A percentile compares a stretch with the other conserved stretches of the same genome.
Conservation (phyloP, 73 alveolate genomes). For the Effrenium voratum region DNA sequence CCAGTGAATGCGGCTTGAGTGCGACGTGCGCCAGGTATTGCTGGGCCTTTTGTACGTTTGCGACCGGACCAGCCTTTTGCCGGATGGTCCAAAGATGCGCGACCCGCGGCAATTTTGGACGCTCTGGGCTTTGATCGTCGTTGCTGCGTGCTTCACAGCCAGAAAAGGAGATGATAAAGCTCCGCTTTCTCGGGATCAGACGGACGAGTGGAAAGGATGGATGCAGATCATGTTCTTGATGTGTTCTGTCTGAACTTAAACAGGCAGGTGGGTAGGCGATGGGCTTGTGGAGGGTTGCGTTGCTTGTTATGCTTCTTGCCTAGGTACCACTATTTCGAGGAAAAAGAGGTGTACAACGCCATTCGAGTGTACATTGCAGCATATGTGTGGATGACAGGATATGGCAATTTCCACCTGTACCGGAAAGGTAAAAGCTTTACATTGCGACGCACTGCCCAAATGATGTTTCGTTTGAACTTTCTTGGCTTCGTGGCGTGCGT, state of each 20-base stretch:
- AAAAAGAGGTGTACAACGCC: slow-evolving; percentile 76
- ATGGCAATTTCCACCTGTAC: slow-evolving; percentile 64
- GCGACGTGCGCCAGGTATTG: background rate
- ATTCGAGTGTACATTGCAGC: slow-evolving; percentile 79
- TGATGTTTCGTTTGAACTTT: slow-evolving; percentile 73
- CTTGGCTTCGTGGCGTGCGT: slow-evolving; percentile 58
- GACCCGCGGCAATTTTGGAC: slow-evolving; percentile 50
- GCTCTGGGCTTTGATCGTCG: slow-evolving; percentile 53
- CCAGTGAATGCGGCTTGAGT: background rate
- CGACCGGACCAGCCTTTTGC: slow-evolving; percentile 49
- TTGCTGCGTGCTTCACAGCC: slow-evolving; percentile 13
- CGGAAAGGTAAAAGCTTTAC: slow-evolving; percentile 80
- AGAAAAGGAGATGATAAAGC: slow-evolving; percentile 18
- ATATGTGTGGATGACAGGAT: slow-evolving; percentile 89
- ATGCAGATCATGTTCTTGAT: slow-evolving; percentile 82
- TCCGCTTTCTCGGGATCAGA: slow-evolving; percentile 70
- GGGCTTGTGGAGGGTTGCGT: background rate
- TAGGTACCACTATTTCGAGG: slow-evolving; percentile 80
- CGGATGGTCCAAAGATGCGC: slow-evolving; percentile 41
- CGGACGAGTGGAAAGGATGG: slow-evolving; percentile 92
- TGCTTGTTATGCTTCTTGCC: background rate
- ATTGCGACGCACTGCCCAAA: slow-evolving; percentile 49
- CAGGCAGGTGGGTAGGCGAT: background rate
- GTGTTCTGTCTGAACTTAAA: background rate
- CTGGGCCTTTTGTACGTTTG: slow-evolving; percentile 50